Conservation (phyloP, 2,329 filamentous ascomycete species). For the Colletotrichum sp. region DNA sequence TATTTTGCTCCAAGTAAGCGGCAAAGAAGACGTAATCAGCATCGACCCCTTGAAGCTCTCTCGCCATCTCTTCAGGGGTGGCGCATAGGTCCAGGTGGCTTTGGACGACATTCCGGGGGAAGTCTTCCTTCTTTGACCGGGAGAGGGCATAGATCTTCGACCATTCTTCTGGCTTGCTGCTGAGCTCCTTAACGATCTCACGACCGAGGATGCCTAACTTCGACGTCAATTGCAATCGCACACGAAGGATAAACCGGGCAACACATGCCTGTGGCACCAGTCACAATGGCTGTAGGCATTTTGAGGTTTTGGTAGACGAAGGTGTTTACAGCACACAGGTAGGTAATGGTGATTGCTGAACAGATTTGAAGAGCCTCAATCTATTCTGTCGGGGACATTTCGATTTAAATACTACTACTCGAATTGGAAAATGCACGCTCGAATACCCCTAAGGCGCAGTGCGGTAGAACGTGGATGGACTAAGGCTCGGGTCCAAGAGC, state of each 20-base stretch:
- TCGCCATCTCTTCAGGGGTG: conserved; percentile 22
- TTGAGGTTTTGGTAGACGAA: background rate
- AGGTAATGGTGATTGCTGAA: background rate
- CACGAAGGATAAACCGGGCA: background rate
- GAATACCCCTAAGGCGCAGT: background rate
- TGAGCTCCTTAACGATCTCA: conserved; percentile 26
- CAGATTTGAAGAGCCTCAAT: background rate
- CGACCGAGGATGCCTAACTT: conserved; percentile 27
- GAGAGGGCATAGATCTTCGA: conserved; percentile 27
- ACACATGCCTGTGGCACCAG: background rate
- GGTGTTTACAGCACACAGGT: background rate
- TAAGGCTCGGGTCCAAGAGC: background rate
- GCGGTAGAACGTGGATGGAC: background rate
- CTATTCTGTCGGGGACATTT: background rate
- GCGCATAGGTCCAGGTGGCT: conserved; percentile 24
- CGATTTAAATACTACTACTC: background rate
- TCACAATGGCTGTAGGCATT: background rate
- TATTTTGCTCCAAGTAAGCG: conserved; percentile 25
- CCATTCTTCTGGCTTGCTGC: conserved; percentile 21
- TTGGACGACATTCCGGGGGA: conserved; percentile 18
- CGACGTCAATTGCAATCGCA: background rate
- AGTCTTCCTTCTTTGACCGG: conserved; percentile 27
- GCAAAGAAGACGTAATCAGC: conserved; percentile 30
- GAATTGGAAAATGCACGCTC: background rate
- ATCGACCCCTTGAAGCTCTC: conserved; percentile 24